These are phyloP conservation scores for Lepidopterella palustris DNA, from an alignment of 495 filamentous ascomycete species.

Conservation along the genomic window DNA sequence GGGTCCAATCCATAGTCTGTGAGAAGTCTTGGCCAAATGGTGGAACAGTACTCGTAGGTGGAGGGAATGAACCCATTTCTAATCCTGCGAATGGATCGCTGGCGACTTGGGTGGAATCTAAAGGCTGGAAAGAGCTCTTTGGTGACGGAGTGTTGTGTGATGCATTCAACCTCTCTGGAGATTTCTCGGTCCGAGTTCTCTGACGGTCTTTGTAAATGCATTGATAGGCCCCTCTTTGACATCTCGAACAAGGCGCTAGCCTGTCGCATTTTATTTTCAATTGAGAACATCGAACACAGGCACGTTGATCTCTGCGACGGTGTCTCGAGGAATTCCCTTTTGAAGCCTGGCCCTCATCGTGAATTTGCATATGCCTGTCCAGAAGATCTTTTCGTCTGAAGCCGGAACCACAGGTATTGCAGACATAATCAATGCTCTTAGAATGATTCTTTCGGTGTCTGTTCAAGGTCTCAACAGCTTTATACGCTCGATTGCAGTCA, in stretches of 20 bases:
- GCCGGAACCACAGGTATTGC: background rate
- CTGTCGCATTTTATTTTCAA: background rate
- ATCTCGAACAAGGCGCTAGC: background rate
- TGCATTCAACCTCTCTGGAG: background rate
- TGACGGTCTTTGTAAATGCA: background rate
- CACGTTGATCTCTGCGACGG: background rate
- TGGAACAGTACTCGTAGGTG: no score
- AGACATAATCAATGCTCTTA: background rate
- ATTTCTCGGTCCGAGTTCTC: background rate
- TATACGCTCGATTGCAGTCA: background rate
- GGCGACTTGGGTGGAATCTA: background rate
- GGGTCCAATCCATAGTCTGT: background rate
- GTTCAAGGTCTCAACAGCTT: background rate
- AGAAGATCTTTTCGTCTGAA: background rate
- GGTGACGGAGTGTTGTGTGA: background rate
- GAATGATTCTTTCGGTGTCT: background rate
- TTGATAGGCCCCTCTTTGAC: background rate
- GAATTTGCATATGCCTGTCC: background rate
- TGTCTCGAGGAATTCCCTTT: background rate
- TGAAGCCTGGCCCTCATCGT: background rate
- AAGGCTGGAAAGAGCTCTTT: background rate
- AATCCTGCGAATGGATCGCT: background rate
- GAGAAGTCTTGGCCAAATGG: no score
- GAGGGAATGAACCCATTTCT: background rate
- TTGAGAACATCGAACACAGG: background rate